Evolutionary conservation across 331 rosid species (phyloP), one percentile per base, ranked within the genome.

Genomic region (Spiraea crenata): DNA sequence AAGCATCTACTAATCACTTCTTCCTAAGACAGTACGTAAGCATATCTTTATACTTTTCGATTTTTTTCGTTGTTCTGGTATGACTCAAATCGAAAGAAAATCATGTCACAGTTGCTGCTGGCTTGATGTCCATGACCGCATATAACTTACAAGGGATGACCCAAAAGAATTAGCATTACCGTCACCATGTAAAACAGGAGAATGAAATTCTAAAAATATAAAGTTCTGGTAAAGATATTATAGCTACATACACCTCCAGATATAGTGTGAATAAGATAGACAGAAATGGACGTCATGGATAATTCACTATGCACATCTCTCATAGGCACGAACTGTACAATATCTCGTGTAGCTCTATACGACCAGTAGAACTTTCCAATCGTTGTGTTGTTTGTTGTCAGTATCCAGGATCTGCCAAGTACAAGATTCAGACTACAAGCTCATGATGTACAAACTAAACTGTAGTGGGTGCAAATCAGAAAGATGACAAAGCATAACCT

Each of bases 301-400:
- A 76, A 96, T 81, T 58, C 1, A 88, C 98, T 75, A 4, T 87
- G 88, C 54, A 90, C 92, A 61, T 89, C 86, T 70, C 87, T 81
- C 90, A 90, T 87, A 0, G 96, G 86, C 55, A 93, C 96, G 82
- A 93, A 93, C 74, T 93, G 99, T n/a, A 93, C 96, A 1, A 91
- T 83, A 64, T 93, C 99, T 57, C 91, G 76, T 15, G 97, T 83
- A 13, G 99, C 92, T n/a, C 1, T 25, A 87, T 34, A 46, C 92
- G 97, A 50, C 96, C 96, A 0, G 83, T 71, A 37, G 88, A 72
- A 78, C 97, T 87, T 80, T 84, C 88, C 69, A 90, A 70, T 35
- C 86, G 81, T 14, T 62, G 75, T 6, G 81, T 14, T 62, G 75
- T 6, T 95, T 96, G 45, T 83, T 77, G 64, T 93, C 97, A 19